These are phyloP conservation scores for Daldinia caldariorum DNA, from an alignment of 495 filamentous ascomycete genomes.

Conservation along the genomic window DNA sequence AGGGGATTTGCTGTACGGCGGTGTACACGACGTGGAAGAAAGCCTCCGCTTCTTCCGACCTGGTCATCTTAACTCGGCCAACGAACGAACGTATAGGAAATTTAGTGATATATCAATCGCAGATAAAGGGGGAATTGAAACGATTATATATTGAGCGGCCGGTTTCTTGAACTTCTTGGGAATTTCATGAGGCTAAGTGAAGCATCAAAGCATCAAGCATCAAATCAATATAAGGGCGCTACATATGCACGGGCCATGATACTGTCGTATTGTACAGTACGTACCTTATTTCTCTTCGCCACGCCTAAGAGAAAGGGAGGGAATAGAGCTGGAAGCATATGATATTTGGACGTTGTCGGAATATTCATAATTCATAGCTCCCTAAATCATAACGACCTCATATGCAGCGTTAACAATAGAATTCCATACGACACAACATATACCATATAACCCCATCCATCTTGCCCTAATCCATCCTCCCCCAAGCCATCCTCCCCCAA, in stretches of 20 bases:
- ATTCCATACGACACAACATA: not conserved
- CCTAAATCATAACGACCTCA: not conserved
- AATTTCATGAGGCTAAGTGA: constrained; percentile 8
- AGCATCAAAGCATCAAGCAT: not conserved
- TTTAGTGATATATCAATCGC: not conserved
- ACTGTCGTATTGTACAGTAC: constrained; percentile 23
- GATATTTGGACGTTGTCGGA: no score
- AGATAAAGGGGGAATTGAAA: not conserved
- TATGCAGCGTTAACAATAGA: not conserved
- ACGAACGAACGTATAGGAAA: no score
- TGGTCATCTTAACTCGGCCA: constrained; percentile 62
- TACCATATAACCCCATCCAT: not conserved
- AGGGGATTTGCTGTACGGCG: constrained; percentile 85
- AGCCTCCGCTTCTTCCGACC: constrained; percentile 82
- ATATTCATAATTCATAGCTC: no score
- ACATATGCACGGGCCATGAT: constrained; percentile 29
- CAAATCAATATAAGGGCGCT: constrained; percentile 33
- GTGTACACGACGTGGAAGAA: constrained; percentile 87
- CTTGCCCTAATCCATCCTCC: not conserved
- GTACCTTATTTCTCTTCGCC: not conserved
- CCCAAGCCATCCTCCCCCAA: not conserved
- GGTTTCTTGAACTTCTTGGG: not conserved
- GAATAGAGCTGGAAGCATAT: not conserved
- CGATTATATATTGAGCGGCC: not conserved
- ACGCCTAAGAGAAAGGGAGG: not conserved